Evolutionary conservation across 2,329 filamentous ascomycete species (phyloP), one percentile per base, ranked within the genome.

Genomic region (Aspergillus aculeatinus): DNA sequence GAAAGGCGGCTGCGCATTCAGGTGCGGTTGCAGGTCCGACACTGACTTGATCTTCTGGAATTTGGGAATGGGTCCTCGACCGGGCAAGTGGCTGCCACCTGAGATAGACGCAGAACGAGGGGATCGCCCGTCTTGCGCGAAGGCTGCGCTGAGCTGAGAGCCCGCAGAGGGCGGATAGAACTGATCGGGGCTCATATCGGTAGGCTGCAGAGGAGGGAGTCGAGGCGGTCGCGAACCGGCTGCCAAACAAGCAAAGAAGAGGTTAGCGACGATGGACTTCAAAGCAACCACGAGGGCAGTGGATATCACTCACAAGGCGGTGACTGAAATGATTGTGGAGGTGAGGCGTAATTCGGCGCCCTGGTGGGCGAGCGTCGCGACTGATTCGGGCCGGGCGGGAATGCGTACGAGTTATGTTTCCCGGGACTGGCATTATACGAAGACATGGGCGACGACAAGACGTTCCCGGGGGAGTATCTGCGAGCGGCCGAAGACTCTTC

Each of bases 401-500:
- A 83, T 51, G 76, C 76, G 66, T 83, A 83, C 31, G 79, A 70
- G 69, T 76, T 77, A 61, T 80, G 79, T 74, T 81, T 81, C 72
- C 80, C 86, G 63, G 81, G 85, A 74, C 81, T 90, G 79, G 79
- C 83, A 73, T 86, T 84, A 78, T 96, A 96, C 33, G 92, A 88
- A 35, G 92, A 88, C 58, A 90, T 89, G 35, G 89, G 87, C 47
- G 92, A 91, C 62, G 92, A 92, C 62, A 96, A 81, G 16, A 87
- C 85, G 75, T 96, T 94, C 93, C 97, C 97, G 65, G 94, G 95
- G 51, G 94, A 98, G 79, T 98, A 98, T 73, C 93, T 87, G 75
- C 96, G 91, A 61, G 92, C 91, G 59, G 92, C 91, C 54, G 91
- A 84, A 48, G 92, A 95, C 60, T 90, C 87, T 71, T 94, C 88